A percentile compares a stretch with the other conserved stretches of the same genome.
These are phyloP conservation scores for Dioscorea alata DNA, from an alignment of 106 monocot species.

Conservation along the genomic window DNA sequence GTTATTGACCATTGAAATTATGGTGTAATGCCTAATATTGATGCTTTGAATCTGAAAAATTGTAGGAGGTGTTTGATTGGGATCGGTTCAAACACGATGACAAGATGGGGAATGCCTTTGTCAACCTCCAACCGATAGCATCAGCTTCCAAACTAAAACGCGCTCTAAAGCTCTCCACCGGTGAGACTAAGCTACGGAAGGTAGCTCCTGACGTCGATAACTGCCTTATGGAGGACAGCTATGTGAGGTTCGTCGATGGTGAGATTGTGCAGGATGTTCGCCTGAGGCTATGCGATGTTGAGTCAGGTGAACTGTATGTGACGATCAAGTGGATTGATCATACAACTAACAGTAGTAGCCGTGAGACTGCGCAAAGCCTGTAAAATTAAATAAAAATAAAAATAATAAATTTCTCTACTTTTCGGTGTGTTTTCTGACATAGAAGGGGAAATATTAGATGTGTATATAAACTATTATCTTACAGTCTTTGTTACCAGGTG, in stretches of 20 bases:
- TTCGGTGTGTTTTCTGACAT: too few species aligned
- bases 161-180: constrained; percentile 53
- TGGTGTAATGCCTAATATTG: too few species aligned
- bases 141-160: constrained; percentile 60
- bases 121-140: constrained; percentile 60
- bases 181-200: constrained; percentile 76
- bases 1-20: too few species aligned
- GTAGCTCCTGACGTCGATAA: constrained; percentile 64
- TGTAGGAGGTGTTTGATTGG: constrained; percentile 81
- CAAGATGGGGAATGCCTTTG: constrained; percentile 74
- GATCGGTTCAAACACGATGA: constrained; percentile 86
- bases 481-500: too few species aligned
- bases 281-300: constrained; percentile 71
- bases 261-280: constrained; percentile 72
- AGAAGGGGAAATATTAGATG: too few species aligned
- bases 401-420: too few species aligned
- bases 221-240: constrained; percentile 72
- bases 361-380: too few species aligned
- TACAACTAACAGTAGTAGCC: too few species aligned
- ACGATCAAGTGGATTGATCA: constrained; percentile 58
- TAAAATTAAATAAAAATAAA: too few species aligned
- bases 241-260: constrained; percentile 44
- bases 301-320: constrained; percentile 67
- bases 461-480: too few species aligned
- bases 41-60: neutral